phyloP scores from a whole-genome alignment of 2,329 filamentous ascomycete genomes.

The Metarhizium robertsii region DNA sequence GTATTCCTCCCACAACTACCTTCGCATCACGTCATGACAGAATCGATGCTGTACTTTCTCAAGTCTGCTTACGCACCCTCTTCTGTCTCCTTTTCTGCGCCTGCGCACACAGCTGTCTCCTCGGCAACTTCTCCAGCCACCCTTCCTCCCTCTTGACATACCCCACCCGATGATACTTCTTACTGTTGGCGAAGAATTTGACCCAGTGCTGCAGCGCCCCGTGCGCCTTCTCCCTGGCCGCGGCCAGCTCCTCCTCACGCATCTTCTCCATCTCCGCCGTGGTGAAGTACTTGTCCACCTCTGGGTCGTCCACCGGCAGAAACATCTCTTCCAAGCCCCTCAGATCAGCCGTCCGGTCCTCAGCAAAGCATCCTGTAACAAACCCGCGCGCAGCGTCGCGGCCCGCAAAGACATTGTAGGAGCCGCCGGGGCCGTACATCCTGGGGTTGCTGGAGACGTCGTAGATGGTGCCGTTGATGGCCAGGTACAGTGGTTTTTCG shows the following conservation, averaged over 20 bases:
- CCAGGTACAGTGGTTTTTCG: constrained; percentile 74
- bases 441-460: constrained; percentile 63
- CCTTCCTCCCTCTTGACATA: constrained; percentile 53
- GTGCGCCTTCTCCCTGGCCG: constrained; percentile 56
- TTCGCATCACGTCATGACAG: neutral
- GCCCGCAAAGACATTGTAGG: constrained; percentile 81
- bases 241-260: constrained; percentile 52
- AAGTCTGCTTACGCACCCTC: constrained; percentile 28
- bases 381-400: constrained; percentile 80
- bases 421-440: constrained; percentile 75
- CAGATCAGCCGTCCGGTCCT: constrained; percentile 77
- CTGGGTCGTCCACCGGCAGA: constrained; percentile 52
- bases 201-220: constrained; percentile 72
- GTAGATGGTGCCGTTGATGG: constrained; percentile 80
- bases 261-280: constrained; percentile 42
- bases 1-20: neutral
- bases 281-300: constrained; percentile 50
- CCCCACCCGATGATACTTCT: constrained; percentile 76
- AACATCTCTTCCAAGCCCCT: constrained; percentile 84
- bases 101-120: constrained; percentile 57
- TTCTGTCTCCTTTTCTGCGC: constrained; percentile 51
- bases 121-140: constrained; percentile 53
- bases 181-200: constrained; percentile 67
- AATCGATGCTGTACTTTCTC: neutral
- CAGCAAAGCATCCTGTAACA: constrained; percentile 84